A percentile compares a stretch with the other conserved stretches of the same genome.
Evolutionary conservation across 257 asterid species (phyloP).

Genomic region (Verbena officinalis): DNA sequence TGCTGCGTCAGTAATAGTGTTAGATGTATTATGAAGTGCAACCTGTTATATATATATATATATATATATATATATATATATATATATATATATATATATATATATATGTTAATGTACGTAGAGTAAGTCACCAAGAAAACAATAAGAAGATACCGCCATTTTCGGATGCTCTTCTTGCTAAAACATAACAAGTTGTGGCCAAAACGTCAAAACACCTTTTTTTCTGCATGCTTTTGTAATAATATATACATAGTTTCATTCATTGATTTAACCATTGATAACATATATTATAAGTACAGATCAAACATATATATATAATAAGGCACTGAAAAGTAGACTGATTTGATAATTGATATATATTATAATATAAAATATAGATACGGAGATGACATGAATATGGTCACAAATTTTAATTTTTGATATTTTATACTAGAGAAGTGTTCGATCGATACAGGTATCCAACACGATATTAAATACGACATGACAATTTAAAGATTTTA

Average conservation of each 20-base stretch:
- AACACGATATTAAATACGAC: too few relatives aligned
- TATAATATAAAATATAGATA: too few relatives aligned
- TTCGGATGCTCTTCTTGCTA: slow-evolving; percentile 48
- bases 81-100: too few relatives aligned
- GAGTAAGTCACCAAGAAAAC: slow-evolving; percentile 14
- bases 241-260: neutral
- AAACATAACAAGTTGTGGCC: slow-evolving; percentile 50
- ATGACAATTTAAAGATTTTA: too few relatives aligned
- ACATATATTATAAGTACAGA: too few relatives aligned
- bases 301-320: neutral
- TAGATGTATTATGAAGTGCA: neutral
- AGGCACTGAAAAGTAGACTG: slow-evolving; percentile 7
- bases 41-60: too few relatives aligned
- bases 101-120: slow-evolving; percentile 11
- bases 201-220: slow-evolving; percentile 49
- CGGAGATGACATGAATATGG: too few relatives aligned
- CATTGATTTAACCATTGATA: neutral
- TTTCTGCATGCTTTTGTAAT: slow-evolving; percentile 31
- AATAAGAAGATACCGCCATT: slow-evolving; percentile 44
- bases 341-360: too few relatives aligned
- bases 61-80: too few relatives aligned
- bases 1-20: neutral
- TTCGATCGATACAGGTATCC: too few relatives aligned
- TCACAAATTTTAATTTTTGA: too few relatives aligned
- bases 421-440: too few relatives aligned